These are phyloP conservation scores for Aspergillus ochraceus DNA, from an alignment of 2,329 filamentous ascomycete species.

Conservation along the genomic window DNA sequence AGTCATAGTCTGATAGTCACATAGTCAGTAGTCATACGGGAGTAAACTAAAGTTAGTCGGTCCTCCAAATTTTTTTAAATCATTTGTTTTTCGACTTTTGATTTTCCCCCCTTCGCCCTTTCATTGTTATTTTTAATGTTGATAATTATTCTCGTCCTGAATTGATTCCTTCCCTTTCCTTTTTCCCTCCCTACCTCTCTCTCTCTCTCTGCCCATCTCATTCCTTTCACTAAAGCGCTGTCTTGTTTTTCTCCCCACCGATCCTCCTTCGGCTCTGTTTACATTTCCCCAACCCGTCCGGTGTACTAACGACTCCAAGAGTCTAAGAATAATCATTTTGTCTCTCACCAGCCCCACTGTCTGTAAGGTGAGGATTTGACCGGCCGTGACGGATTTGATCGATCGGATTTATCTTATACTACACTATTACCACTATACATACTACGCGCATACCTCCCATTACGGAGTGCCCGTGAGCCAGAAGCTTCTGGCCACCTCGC, in stretches of 20 bases:
- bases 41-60: too few species aligned
- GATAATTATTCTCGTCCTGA: background rate
- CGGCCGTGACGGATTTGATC: slow-evolving; percentile 9
- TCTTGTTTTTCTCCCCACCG: background rate
- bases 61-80: too few species aligned
- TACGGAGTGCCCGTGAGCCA: slow-evolving; percentile 4
- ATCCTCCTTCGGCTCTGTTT: slow-evolving; percentile 1
- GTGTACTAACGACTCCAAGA: background rate
- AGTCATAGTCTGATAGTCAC: too few species aligned
- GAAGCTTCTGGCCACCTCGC: slow-evolving; percentile 17
- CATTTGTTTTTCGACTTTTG: too few species aligned
- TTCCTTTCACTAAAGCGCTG: background rate
- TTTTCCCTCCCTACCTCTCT: background rate
- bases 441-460: slow-evolving; percentile 1
- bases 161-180: background rate
- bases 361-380: slow-evolving; percentile 13
- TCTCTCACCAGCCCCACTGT: slow-evolving; percentile 8
- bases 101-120: too few species aligned
- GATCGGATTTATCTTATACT: background rate
- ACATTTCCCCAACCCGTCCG: background rate
- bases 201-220: background rate
- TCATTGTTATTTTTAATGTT: too few species aligned
- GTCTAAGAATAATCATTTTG: slow-evolving; percentile 12
- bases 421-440: background rate
- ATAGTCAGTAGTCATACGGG: too few species aligned